Percentiles rank a stretch among this genome's conserved stretches.
These are phyloP conservation scores for Pseudogymnoascus sp. DNA, from an alignment of 2,329 filamentous ascomycete genomes.

Conservation along the genomic window DNA sequence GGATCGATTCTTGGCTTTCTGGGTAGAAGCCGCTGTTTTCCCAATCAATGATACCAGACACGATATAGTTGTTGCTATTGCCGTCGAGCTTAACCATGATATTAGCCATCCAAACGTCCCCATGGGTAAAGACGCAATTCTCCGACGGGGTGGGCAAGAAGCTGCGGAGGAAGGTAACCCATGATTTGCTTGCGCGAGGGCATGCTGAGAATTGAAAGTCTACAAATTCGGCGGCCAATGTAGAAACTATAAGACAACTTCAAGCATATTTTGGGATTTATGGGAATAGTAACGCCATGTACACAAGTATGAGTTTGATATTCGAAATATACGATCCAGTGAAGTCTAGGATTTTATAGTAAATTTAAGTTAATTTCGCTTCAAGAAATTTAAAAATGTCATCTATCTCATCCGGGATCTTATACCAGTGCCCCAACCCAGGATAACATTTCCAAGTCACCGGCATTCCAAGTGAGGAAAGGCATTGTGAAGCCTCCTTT, in stretches of 20 bases:
- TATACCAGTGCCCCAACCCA: conserved; percentile 42
- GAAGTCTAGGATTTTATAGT: neutral
- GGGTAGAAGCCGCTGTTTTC: conserved; percentile 17
- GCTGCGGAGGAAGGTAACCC: conserved; percentile 14
- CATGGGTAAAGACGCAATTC: conserved; percentile 16
- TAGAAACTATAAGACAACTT: too few species aligned
- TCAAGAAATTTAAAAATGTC: conserved; percentile 35
- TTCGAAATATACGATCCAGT: neutral
- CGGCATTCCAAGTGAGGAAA: conserved; percentile 27
- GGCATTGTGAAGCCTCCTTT: conserved; percentile 34
- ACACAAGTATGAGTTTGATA: neutral
- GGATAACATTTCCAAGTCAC: conserved; percentile 37
- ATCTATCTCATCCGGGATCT: conserved; percentile 41
- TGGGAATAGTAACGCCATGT: too few species aligned
- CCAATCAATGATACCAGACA: conserved; percentile 18
- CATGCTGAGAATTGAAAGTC: conserved; percentile 16
- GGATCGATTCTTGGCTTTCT: conserved; percentile 14
- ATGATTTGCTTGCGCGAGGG: conserved; percentile 5
- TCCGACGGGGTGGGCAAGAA: conserved; percentile 11
- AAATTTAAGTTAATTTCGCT: conserved; percentile 9
- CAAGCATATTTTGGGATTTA: too few species aligned
- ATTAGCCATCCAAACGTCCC: conserved; percentile 15
- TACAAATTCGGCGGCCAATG: conserved; percentile 12
- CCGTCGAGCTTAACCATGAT: conserved; percentile 16
- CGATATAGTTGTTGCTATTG: conserved; percentile 1